A percentile compares a stretch with the other conserved stretches of the same genome.
These are phyloP conservation scores for Rhodotorula sp. DNA, from an alignment of 1,284 basidiomycete species.

Conservation along the genomic window DNA sequence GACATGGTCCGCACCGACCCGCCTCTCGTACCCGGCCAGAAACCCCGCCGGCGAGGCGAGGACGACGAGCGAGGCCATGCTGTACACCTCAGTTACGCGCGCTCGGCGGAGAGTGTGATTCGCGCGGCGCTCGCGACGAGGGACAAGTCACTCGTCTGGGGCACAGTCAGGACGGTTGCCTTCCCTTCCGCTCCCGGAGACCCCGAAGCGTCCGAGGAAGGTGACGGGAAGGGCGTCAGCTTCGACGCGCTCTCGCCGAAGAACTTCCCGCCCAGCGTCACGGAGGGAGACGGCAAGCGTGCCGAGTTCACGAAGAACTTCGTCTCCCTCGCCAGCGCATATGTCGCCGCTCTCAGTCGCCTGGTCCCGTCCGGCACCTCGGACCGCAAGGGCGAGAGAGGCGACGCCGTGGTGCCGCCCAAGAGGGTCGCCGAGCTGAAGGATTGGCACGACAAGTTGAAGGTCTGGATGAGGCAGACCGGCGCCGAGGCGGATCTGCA, in stretches of 20 bases:
- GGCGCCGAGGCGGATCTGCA: neutral
- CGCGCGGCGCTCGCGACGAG: conserved; percentile 2
- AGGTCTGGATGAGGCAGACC: too few species aligned
- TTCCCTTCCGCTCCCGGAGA: neutral
- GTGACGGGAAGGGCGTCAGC: neutral
- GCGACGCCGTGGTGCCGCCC: neutral
- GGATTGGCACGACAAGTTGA: neutral
- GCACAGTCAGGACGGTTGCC: conserved; percentile 6
- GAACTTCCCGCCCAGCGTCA: too few species aligned
- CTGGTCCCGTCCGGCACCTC: neutral
- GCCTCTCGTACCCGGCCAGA: neutral
- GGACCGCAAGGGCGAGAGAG: neutral
- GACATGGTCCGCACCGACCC: neutral
- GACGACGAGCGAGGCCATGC: neutral
- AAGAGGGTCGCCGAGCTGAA: neutral
- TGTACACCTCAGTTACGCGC: neutral
- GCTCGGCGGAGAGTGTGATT: neutral
- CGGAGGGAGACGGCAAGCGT: too few species aligned
- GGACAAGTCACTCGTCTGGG: conserved; percentile 18
- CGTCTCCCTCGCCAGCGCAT: too few species aligned
- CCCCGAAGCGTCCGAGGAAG: neutral
- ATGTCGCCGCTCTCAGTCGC: neutral
- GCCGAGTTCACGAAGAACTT: too few species aligned
- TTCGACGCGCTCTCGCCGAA: neutral
- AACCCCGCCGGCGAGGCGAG: neutral